Evolutionary conservation across 192 early-diverging fungal genomes (phyloP), one percentile per base, ranked within the genome.

Genomic region (Glomus cerebriforme): DNA sequence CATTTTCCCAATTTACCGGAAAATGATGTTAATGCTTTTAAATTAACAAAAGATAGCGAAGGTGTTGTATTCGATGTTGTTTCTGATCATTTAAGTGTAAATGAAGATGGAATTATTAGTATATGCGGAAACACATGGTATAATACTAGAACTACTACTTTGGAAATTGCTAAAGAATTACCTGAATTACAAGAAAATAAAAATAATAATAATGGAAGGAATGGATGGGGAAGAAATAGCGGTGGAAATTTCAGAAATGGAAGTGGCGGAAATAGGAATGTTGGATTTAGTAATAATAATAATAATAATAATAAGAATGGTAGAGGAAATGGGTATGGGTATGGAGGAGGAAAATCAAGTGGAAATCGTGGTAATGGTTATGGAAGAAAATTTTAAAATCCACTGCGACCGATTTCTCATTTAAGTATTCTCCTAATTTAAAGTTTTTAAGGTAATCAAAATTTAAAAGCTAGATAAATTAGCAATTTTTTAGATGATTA

Each of bases 11-110:
- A 86, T 39, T 81, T 98, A 26, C 80, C 83, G 7, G 94, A 91
- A 45, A 92, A 91, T 66, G 94, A 94, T 79, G 90, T 93, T 69
- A 88, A 85, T 72, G 86, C 87, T 68, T 97, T 95, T 94, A 88
- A 94, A 58, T 93, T 97, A 87, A 91, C 88, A 77, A 93, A 90
- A 75, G 97, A 98, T 62, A 88, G 84, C 75, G 86, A 49, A 78
- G 93, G 95, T 59, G 93, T 94, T 29, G 93, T 96, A n/a, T 94
- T 94, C 59, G 97, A 99, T 88, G 84, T 99, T 31, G 83, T 84
- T 32, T 83, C 90, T 2, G 82, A 84, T 43, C 92, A 97, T 81
- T 82, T 96, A 32, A 87, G 93, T 77, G 78, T 92, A 10, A 82
- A 83, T 58, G 79, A 85, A 31, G 89, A 92, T 69, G 89, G 87